A percentile compares a stretch with the other conserved stretches of the same genome.
These are phyloP conservation scores for Lepiota venenata DNA, from an alignment of 768 basidiomycete species.

Conservation along the genomic window DNA sequence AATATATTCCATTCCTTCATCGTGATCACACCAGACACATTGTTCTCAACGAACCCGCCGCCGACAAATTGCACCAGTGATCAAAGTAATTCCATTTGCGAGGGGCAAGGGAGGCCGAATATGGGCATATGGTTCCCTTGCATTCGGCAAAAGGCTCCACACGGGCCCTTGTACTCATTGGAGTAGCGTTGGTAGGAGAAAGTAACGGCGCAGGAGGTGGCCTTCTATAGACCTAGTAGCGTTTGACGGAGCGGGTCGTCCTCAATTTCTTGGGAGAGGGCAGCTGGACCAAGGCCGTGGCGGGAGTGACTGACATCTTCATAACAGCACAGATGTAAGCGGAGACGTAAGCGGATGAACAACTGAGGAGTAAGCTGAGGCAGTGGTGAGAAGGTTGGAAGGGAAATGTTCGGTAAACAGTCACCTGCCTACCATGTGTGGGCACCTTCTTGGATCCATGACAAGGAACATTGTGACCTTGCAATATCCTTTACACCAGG, in stretches of 20 bases:
- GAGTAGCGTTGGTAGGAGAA: constrained; percentile 17
- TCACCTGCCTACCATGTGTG: too few species aligned
- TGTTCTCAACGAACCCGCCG: constrained; percentile 56
- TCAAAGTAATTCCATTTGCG: constrained; percentile 61
- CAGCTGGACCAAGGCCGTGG: constrained; percentile 14
- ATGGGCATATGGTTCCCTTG: constrained; percentile 49
- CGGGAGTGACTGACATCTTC: constrained; percentile 6
- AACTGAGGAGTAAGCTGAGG: too few species aligned
- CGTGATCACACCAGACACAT: constrained; percentile 70
- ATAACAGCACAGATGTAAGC: constrained; percentile 25
- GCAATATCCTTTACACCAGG: too few species aligned
- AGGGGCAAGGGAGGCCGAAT: constrained; percentile 48
- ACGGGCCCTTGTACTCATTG: neutral
- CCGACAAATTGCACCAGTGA: constrained; percentile 70
- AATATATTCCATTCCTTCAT: constrained; percentile 67
- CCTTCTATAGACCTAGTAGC: constrained; percentile 14
- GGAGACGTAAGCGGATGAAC: too few species aligned
- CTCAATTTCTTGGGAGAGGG: constrained; percentile 16
- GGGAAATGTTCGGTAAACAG: too few species aligned
- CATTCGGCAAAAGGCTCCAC: constrained; percentile 32
- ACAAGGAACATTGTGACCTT: too few species aligned
- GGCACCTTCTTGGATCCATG: too few species aligned
- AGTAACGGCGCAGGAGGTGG: constrained; percentile 4
- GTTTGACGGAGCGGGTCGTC: constrained; percentile 12
- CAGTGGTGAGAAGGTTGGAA: too few species aligned